Percentiles rank a stretch among this genome's conserved stretches.
These are phyloP conservation scores for Umbelopsis sp. DNA, from an alignment of 192 early-diverging fungal genomes.

Conservation along the genomic window DNA sequence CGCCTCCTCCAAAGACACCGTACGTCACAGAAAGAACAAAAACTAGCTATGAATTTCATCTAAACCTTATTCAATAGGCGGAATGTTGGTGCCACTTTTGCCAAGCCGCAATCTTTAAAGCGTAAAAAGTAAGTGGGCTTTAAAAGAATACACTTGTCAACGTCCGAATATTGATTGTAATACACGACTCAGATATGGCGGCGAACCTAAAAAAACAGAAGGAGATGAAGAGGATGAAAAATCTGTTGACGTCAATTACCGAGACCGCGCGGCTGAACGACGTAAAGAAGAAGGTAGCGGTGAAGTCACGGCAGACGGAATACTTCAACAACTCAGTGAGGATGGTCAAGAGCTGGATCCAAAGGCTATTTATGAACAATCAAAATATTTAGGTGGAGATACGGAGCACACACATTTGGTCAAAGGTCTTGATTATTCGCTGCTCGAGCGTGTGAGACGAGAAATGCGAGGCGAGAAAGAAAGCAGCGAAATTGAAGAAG, in stretches of 20 bases:
- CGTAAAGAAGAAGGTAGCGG: conserved; percentile 44
- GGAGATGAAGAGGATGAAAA: conserved; percentile 15
- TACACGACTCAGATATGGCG: conserved; percentile 14
- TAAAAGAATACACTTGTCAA: background rate
- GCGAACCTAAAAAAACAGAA: conserved; percentile 28
- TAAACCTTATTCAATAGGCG: conserved; percentile 30
- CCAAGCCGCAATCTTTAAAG: conserved; percentile 45
- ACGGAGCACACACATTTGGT: conserved; percentile 88
- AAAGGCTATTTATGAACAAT: conserved; percentile 69
- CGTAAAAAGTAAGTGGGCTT: conserved; percentile 43
- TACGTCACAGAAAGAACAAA: conserved; percentile 17
- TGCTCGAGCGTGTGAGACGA: conserved; percentile 75
- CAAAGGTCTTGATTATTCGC: conserved; percentile 87
- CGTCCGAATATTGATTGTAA: conserved; percentile 31
- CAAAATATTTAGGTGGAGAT: conserved; percentile 91
- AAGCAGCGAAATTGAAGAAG: conserved; percentile 35
- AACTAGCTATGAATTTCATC: background rate
- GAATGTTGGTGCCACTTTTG: conserved; percentile 45
- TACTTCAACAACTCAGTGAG: conserved; percentile 54
- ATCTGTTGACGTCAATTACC: conserved; percentile 55
- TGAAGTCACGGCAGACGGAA: conserved; percentile 63
- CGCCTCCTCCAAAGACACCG: conserved; percentile 36
- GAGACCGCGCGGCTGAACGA: conserved; percentile 92
- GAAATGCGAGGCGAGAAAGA: conserved; percentile 49
- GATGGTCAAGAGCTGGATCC: conserved; percentile 47